Evolutionary conservation across 2,329 filamentous ascomycete species (phyloP), one percentile per base, ranked within the genome.

Genomic region (Ilyonectria robusta): DNA sequence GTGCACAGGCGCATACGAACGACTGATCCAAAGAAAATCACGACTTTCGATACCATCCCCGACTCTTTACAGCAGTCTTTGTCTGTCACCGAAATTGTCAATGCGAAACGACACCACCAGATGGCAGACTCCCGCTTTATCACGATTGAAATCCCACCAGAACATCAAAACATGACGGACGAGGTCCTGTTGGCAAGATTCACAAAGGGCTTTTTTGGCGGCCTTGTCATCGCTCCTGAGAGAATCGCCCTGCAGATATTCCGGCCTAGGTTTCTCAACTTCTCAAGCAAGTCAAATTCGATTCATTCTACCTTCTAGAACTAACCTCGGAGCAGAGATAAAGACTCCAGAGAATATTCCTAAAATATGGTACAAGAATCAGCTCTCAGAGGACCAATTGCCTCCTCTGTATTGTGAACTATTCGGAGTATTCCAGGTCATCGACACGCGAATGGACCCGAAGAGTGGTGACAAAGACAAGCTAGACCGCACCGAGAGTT

Each of bases 171-270:
- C 13, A 42, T 75, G 1, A 68, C 73, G 2, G 77, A 80, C 40
- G 74, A 79, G 33, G 59, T 51, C 2, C 50, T 80, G 6, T 63
- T 80, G 26, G 73, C 78, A 0, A 70, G 68, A 1, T 78, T 80
- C 10, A 58, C 76, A 1, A 76, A 69, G 13, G 76, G 72, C 0
- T 80, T 77, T 31, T 80, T 79, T 54, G 77, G 76, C 5, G 78
- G 78, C 0, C 54, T 69, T 1, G 78, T 80, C 0, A 70, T 80
- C 44, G 69, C 65, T 0, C 75, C 72, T 0, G 78, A 80, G 55
- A 67, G 74, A 9, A 37, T 65, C 5, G 51, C 61, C 0, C 62
- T 78, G 1, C 65, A 69, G 46, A 64, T 53, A 1, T n/a, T 71
- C 9, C 62, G 65, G 0, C 31, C 67, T 0, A 47, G 69, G 0